These are phyloP conservation scores for Adiantum capillusveneris DNA, from an alignment of 75 land plant genomes.

Conservation along the genomic window DNA sequence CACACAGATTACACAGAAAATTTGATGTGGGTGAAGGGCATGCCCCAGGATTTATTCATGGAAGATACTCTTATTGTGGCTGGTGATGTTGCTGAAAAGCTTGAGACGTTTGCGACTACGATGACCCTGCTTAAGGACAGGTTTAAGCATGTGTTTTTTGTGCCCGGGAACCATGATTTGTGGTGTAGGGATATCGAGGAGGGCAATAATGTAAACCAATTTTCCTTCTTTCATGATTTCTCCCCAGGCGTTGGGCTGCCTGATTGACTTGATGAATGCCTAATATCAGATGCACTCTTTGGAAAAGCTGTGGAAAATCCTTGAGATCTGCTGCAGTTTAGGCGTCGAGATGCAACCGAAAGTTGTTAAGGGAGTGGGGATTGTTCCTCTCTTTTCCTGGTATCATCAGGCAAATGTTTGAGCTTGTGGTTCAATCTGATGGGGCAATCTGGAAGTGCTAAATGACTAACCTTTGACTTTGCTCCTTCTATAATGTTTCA, in stretches of 20 bases:
- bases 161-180: constrained; percentile 92
- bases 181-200: constrained; percentile 60
- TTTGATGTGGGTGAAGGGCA: constrained; percentile 58
- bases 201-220: too few relatives aligned
- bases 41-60: constrained; percentile 28
- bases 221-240: too few relatives aligned
- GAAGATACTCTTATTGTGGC: constrained; percentile 76
- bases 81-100: constrained; percentile 80
- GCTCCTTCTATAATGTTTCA: constrained; percentile 15
- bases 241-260: background rate
- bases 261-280: background rate
- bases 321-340: constrained; percentile 49
- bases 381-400: constrained; percentile 86
- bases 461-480: background rate
- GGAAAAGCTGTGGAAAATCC: constrained; percentile 54
- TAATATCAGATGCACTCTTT: constrained; percentile 57
- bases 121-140: constrained; percentile 70
- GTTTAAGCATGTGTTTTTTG: constrained; percentile 63
- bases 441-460: too few relatives aligned
- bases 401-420: constrained; percentile 67
- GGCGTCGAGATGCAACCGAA: constrained; percentile 56
- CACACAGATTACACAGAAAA: constrained; percentile 84
- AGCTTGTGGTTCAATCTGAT: background rate
- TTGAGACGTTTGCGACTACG: constrained; percentile 44
- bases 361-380: constrained; percentile 55